These are phyloP conservation scores for Globisporangium canariense DNA, from an alignment of 352 stramenopile genomes.

Conservation along the genomic window DNA sequence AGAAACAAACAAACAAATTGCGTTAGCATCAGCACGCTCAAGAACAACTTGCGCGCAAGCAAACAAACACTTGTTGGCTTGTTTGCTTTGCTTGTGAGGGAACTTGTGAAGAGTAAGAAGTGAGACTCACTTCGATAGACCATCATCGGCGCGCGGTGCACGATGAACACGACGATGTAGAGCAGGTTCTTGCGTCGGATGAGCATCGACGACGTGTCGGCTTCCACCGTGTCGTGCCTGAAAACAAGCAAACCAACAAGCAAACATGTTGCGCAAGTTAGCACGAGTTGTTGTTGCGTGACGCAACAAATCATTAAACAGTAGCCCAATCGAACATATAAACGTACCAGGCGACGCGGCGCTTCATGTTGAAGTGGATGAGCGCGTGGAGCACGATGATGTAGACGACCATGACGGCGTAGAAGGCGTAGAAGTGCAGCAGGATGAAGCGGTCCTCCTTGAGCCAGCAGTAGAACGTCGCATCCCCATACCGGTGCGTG, in stretches of 20 bases:
- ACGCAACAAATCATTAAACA: neutral
- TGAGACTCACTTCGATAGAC: conserved; percentile 54
- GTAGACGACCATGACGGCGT: conserved; percentile 62
- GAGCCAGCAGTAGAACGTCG: conserved; percentile 85
- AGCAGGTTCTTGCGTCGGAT: conserved; percentile 69
- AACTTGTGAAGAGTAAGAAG: neutral
- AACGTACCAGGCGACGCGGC: conserved; percentile 45
- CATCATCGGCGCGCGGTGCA: conserved; percentile 68
- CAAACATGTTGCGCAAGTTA: conserved; percentile 3
- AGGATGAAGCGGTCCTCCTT: conserved; percentile 62
- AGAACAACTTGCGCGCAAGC: neutral
- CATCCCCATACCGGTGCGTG: conserved; percentile 66
- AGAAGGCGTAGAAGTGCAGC: conserved; percentile 76
- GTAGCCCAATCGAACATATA: neutral
- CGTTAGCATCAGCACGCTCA: neutral
- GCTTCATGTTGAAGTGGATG: conserved; percentile 65
- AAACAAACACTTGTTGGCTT: neutral
- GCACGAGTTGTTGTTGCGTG: neutral
- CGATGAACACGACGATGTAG: conserved; percentile 70
- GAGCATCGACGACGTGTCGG: conserved; percentile 61
- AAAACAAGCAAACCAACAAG: conserved; percentile 2
- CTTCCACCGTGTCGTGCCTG: conserved; percentile 61
- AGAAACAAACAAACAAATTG: neutral
- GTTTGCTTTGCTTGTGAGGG: neutral
- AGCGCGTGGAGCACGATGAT: conserved; percentile 65